Percentiles rank a stretch among this genome's conserved stretches.
phyloP scores from a whole-genome alignment of 1,284 basidiomycete species.

The Hymenochaete sp. region DNA sequence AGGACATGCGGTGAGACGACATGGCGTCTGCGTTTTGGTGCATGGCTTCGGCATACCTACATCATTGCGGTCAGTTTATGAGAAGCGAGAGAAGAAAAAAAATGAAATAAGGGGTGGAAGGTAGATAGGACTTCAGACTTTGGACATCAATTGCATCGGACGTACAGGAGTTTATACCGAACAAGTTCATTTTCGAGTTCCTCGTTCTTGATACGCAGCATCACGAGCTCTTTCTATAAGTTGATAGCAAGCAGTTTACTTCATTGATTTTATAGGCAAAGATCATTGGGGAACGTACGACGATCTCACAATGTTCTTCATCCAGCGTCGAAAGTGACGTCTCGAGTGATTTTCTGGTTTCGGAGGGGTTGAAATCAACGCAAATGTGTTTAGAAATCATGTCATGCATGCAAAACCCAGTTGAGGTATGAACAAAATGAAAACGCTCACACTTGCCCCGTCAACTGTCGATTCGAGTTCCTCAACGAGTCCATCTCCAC shows the following conservation, averaged over 20 bases:
- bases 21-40: constrained; percentile 75
- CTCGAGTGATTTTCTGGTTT: constrained; percentile 68
- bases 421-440: not conserved
- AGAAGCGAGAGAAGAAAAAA: constrained; percentile 7
- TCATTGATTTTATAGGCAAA: not conserved
- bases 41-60: constrained; percentile 83
- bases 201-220: constrained; percentile 76
- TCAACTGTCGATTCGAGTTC: constrained; percentile 69
- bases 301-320: constrained; percentile 66
- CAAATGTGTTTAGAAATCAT: too few relatives aligned
- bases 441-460: constrained; percentile 66
- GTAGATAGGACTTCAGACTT: not conserved
- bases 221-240: constrained; percentile 79
- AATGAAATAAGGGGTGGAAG: not conserved
- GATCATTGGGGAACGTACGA: constrained; percentile 38
- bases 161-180: constrained; percentile 82
- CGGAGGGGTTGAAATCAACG: constrained; percentile 5
- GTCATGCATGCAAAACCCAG: constrained; percentile 11
- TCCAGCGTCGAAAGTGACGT: constrained; percentile 69
- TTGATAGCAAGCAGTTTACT: constrained; percentile 4
- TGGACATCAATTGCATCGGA: constrained; percentile 15
- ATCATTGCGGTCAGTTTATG: too few relatives aligned
- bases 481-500: constrained; percentile 75
- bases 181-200: constrained; percentile 88
- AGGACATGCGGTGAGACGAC: constrained; percentile 56